Percentiles rank a stretch among this genome's conserved stretches.
phyloP scores from a whole-genome alignment of 768 basidiomycete genomes.

The Tylopilus vinaceipallidus region DNA sequence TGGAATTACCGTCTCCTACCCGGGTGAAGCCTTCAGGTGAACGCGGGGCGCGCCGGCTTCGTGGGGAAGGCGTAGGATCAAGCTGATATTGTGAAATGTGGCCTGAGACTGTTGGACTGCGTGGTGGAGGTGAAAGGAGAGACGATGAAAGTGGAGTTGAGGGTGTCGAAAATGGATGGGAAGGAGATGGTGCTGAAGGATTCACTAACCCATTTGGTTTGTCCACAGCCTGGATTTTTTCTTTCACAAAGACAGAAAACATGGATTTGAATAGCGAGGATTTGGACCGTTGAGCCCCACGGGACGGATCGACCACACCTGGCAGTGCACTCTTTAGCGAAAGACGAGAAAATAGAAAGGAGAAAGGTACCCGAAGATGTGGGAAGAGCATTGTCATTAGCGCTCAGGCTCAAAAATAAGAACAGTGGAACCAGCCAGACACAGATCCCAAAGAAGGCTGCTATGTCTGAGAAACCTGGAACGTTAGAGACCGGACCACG shows the following conservation, averaged over 20 bases:
- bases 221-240: slow-evolving; percentile 44
- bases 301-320: slow-evolving; percentile 26
- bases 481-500: slow-evolving; percentile 33
- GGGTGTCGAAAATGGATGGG: slow-evolving; percentile 29
- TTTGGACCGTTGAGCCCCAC: slow-evolving; percentile 42
- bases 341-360: neutral
- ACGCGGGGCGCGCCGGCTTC: slow-evolving; percentile 42
- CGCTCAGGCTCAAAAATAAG: slow-evolving; percentile 91
- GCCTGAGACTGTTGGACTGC: slow-evolving; percentile 13
- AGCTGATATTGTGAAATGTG: slow-evolving; percentile 34
- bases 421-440: slow-evolving; percentile 92
- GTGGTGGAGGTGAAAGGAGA: slow-evolving; percentile 27
- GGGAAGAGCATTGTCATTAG: slow-evolving; percentile 95
- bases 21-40: slow-evolving; percentile 14
- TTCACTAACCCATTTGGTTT: slow-evolving; percentile 67
- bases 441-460: slow-evolving; percentile 80
- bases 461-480: slow-evolving; percentile 68
- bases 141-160: slow-evolving; percentile 24
- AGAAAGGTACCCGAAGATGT: slow-evolving; percentile 48
- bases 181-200: slow-evolving; percentile 27
- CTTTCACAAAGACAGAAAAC: slow-evolving; percentile 42
- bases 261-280: slow-evolving; percentile 70
- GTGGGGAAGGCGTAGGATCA: slow-evolving; percentile 25
- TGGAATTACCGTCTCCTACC: slow-evolving; percentile 20
- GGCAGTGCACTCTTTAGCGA: neutral